Evolutionary conservation across 2,329 filamentous ascomycete genomes (phyloP), one percentile per base, ranked within the genome.

Genomic region (Plenodomus lindquistii): DNA sequence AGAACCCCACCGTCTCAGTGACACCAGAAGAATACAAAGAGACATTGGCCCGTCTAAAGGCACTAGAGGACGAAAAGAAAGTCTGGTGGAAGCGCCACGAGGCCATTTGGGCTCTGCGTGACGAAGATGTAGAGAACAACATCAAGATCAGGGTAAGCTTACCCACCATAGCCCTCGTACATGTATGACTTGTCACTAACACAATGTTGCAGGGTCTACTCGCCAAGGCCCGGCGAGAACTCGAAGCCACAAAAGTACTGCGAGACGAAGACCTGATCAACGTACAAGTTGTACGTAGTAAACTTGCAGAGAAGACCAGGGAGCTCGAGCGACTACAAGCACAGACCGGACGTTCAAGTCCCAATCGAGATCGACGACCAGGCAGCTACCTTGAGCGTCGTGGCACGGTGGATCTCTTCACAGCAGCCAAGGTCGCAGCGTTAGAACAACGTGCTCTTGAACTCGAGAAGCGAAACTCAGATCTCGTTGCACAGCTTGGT

Each of bases 81-180:
- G 52, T 55, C 1, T 70, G 67, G 61, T 55, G 60, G 40, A 67
- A 67, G 34, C 62, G 72, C 19, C 70, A 76, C 43, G 69, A 73
- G 54, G 70, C 72, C n/a, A 66, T 76, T 40, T 75, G 69, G 55
- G 66, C 67, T 3, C 61, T 77, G 17, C 66, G 74, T 29, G 73
- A 76, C 48, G 72, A 74, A 51, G 74, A 77, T 38, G 69, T 76
- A 1, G 66, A 71, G 42, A 77, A 76, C 50, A 70, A 75, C 52
- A 73, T 75, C 56, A 74, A 72, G 59, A 67, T 75, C 36, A 70
- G 73, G 3, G 56, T 59, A 54, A 50, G 56, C 19, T 9, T 7
- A 7, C 5, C 7, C 10, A 15, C n/a, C 20, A 13, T 18, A 31
- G 40, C n/a, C 6, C 17, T 10, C 17, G 20, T 11, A 31, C 6